These are phyloP conservation scores for Boletus subluridellus DNA, from an alignment of 1,284 basidiomycete genomes.

Conservation along the genomic window DNA sequence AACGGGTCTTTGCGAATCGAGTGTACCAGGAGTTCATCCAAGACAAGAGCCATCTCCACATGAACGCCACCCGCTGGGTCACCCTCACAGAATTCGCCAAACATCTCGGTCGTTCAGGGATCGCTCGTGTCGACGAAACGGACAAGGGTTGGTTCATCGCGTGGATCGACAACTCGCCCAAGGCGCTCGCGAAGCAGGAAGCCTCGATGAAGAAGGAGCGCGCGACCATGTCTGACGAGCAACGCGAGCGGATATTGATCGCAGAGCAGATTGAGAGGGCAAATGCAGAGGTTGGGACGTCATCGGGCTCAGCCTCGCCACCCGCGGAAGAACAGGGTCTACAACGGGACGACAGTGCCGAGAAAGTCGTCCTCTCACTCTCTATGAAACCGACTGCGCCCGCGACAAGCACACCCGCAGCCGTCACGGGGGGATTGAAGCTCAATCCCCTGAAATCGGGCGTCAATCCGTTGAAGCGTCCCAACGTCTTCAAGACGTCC, in stretches of 20 bases:
- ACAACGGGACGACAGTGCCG: slow-evolving; percentile 68
- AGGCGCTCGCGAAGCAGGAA: slow-evolving; percentile 87
- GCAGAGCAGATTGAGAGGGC: slow-evolving; percentile 95
- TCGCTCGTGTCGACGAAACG: slow-evolving; percentile 93
- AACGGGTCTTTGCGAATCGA: slow-evolving; percentile 88
- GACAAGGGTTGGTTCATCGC: slow-evolving; percentile 97
- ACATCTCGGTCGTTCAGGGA: slow-evolving; percentile 83
- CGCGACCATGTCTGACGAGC: slow-evolving; percentile 88
- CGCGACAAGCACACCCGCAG: slow-evolving; percentile 26
- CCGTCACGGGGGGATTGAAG: slow-evolving; percentile 48
- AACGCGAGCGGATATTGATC: slow-evolving; percentile 86
- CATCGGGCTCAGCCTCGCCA: slow-evolving; percentile 36
- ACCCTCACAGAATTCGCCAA: slow-evolving; percentile 94
- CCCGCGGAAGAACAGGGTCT: slow-evolving; percentile 57
- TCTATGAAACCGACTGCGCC: slow-evolving; percentile 49
- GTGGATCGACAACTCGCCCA: slow-evolving; percentile 96
- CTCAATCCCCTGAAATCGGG: slow-evolving; percentile 49
- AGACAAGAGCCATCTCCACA: slow-evolving; percentile 93
- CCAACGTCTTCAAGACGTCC: slow-evolving; percentile 72
- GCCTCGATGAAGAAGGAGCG: slow-evolving; percentile 91
- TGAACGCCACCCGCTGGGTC: slow-evolving; percentile 98
- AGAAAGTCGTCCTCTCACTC: slow-evolving; percentile 72
- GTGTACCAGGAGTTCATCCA: slow-evolving; percentile 99
- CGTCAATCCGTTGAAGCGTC: slow-evolving; percentile 57
- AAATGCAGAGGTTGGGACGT: slow-evolving; percentile 42